Evolutionary conservation across 169 alveolate genomes (phyloP), one percentile per base, ranked within the genome.

Genomic region (Eimeria tenella): DNA sequence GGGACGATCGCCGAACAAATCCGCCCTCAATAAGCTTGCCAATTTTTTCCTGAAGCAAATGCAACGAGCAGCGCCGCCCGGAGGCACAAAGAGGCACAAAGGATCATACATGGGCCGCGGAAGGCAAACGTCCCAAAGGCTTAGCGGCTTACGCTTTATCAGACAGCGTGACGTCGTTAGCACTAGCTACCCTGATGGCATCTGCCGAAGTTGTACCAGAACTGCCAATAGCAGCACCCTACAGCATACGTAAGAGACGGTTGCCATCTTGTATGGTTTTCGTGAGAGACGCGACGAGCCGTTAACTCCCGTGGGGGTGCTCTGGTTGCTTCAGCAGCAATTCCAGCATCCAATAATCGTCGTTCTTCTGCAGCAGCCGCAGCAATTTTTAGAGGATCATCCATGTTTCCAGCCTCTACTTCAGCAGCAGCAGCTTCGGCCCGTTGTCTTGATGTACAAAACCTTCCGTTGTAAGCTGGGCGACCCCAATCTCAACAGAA

Each of bases 281-380:
- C 74, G 21, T 56, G 89, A 21, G 74, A 4, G 74, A 81, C 58
- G 50, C 73, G 56, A 17, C 74, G 53, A 23, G 89, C 73, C 19
- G 21, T 50, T n/a, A 81, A 19, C 55, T 81, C 58, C 74, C 58
- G 74, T 71, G 89, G 89, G 8, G 89, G 56, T 13, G 56, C 58
- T 25, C 89, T 25, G n/a, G 89, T 23, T 25, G 89, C 60, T 53
- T 81, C 74, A 4, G 89, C 58, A 56, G 89, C 89, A 25, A 58
- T 58, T 50, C 74, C 56, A 23, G 89, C 89, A 81, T 73, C 89
- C 89, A 81, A 55, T 52, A 81, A 71, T 53, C 73, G 70, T 15
- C 55, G 71, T 19, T 81, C 89, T 56, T 81, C 89, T 8, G 89
- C 89, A 81, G 31, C 74, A 56, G 58, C 74, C 31, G 74, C 89